Conservation (phyloP, 2,329 filamentous ascomycete genomes). For the Verticillium nonalfalfae region DNA sequence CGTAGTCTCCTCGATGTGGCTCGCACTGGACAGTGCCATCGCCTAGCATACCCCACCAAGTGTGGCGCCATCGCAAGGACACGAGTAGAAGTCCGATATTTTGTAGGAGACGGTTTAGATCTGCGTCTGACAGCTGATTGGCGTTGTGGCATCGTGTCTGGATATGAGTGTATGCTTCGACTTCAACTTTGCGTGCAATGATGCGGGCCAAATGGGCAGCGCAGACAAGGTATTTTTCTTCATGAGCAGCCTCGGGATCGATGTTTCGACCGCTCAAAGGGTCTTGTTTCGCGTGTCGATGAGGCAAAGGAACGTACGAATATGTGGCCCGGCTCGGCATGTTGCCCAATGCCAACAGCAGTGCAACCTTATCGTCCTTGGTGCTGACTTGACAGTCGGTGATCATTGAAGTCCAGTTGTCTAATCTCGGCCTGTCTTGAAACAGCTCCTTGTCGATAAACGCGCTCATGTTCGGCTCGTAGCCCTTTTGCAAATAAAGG, state of each 20-base stretch:
- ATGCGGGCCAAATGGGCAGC: slow-evolving; percentile 36
- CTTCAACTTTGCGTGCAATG: slow-evolving; percentile 36
- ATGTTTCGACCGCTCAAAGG: slow-evolving; percentile 22
- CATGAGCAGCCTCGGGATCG: slow-evolving; percentile 24
- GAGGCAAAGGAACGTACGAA: slow-evolving; percentile 23
- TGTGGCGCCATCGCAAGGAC: slow-evolving; percentile 34
- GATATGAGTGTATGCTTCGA: slow-evolving; percentile 34
- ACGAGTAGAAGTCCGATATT: slow-evolving; percentile 18
- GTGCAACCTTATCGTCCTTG: slow-evolving; percentile 30
- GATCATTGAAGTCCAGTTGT: slow-evolving; percentile 27
- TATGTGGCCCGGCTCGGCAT: slow-evolving; percentile 38
- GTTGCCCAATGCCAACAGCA: slow-evolving; percentile 34
- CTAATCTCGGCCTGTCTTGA: slow-evolving; percentile 2
- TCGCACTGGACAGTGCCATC: slow-evolving; percentile 26
- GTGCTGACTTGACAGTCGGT: slow-evolving; percentile 28
- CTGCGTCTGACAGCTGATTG: slow-evolving; percentile 16
- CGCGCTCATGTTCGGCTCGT: slow-evolving; percentile 28
- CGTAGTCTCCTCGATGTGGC: slow-evolving; percentile 27
- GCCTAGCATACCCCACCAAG: slow-evolving; percentile 35
- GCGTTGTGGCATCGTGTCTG: slow-evolving; percentile 21
- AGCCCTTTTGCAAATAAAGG: slow-evolving; percentile 23
- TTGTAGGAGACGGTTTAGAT: slow-evolving; percentile 12
- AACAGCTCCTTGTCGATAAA: slow-evolving; percentile 35
- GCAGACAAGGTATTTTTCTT: slow-evolving; percentile 30
- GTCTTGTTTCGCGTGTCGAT: background rate